Base-by-base conservation (phyloP, 176 grass and related monocot species). In the Stipa capillata region DNA sequence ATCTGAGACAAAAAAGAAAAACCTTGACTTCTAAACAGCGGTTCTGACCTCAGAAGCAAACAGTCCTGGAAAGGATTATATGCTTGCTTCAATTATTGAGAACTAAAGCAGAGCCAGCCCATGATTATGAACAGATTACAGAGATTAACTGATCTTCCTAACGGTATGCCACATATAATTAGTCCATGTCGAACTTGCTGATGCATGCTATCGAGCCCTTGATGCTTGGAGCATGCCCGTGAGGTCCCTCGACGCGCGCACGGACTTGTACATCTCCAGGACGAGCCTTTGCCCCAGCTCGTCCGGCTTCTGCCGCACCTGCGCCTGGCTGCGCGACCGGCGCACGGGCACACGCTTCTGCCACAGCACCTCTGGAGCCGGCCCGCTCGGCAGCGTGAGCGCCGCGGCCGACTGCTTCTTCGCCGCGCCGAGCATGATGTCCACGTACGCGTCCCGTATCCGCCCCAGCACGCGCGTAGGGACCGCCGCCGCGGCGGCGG, bases 201-300 rank as follows among this genome's bases (percentile, higher is more conserved):
- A 8, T 48, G 29, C 32, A 65, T 23, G 41, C 70, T 84, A 89
- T 31, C 82, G 63, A 44, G 36, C 63, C 39, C 24, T 42, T 5
- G 87, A 89, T 1, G 82, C 77, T 5, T 28, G 62, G 70, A 85
- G 82, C 70, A 89, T 89, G 36, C 55, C 71, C 0, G 72, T 9
- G 40, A 92, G n/a, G 85, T 86, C 83, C 65, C 90, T 84, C 0
- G 89, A 90, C 74, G 82, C 82, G 52, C 68, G 64, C 72, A 90
- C 84, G 12, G 90, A 92, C 50, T 67, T 97, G 90, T 92, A 97
- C 75, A 97, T 97, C 82, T 97, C 93, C 10, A 77, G 41, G 52
- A 92, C 78, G 74, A 97, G 84, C 32, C 58, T 90, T 82, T 87
- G 85, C 6, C 86, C 90, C 21, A 86, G 78, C 65, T 92, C 90